Evolutionary conservation across 2,329 filamentous ascomycete genomes (phyloP).

Genomic region (Ilyonectria sp.): DNA sequence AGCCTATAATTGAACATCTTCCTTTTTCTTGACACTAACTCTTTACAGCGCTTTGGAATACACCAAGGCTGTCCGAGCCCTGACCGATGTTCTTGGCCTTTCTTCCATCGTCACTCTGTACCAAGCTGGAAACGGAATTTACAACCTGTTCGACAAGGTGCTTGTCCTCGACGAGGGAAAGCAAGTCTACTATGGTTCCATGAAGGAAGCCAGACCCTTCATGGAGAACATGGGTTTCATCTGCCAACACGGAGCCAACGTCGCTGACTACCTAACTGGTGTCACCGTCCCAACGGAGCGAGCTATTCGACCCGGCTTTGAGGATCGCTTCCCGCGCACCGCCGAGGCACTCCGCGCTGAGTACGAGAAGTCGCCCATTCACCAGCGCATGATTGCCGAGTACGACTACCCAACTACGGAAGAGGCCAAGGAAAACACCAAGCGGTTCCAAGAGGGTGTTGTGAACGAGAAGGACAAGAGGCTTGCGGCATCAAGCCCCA

Average conservation of each 20-base stretch:
- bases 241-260: conserved; percentile 73
- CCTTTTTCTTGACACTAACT: background rate
- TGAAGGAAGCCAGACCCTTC: conserved; percentile 71
- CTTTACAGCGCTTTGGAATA: conserved; percentile 68
- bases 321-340: conserved; percentile 62
- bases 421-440: conserved; percentile 63
- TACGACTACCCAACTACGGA: conserved; percentile 70
- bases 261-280: conserved; percentile 77
- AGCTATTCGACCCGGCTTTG: conserved; percentile 64
- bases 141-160: conserved; percentile 79
- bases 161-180: conserved; percentile 77
- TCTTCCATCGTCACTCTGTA: conserved; percentile 77
- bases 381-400: conserved; percentile 66
- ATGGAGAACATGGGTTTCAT: conserved; percentile 77
- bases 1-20: background rate
- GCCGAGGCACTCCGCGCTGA: conserved; percentile 59
- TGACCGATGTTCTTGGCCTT: conserved; percentile 75
- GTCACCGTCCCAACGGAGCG: conserved; percentile 79
- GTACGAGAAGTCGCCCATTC: conserved; percentile 69
- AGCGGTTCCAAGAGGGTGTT: conserved; percentile 68
- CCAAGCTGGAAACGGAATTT: conserved; percentile 80
- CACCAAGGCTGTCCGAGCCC: conserved; percentile 71
- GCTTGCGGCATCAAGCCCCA: conserved; percentile 67
- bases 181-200: conserved; percentile 76
- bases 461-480: conserved; percentile 68